Evolutionary conservation across 73 alveolate genomes (phyloP), one percentile per base, ranked within the genome.

Genomic region (Paramecium primaurelia): DNA sequence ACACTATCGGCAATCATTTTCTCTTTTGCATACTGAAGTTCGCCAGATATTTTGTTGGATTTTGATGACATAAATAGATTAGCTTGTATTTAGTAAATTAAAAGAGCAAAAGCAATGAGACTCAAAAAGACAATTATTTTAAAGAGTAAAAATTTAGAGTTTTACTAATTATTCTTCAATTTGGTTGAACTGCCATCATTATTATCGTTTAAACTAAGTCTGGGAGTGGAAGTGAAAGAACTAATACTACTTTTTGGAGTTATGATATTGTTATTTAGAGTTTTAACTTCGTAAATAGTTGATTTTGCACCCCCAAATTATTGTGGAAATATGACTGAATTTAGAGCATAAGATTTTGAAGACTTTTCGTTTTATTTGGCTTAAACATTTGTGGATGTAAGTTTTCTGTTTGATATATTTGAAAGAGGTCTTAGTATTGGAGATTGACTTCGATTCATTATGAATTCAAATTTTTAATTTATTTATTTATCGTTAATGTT

Each of bases 401-500:
- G 47, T 34, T 22, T 64, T 32, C 49, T 28, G 28, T 64, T 64
- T 10, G 84, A 64, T 12, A 64, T 64, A 64, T 64, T 64, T 28
- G 84, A 64, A 28, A 64, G 47, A 14, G 84, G 84, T 25, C 84
- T 20, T 3, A 54, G 69, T n/a, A 54, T 25, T n/a, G 84, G 84
- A 25, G 84, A 64, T 28, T 32, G 32, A 64, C 84, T 64, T 64
- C 49, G 84, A 34, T 64, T 64, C 84, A 64, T 64, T 14, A 54
- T 10, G 47, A 64, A 28, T 64, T 64, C 84, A 64, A 64, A 64
- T 64, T 64, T 64, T 32, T 64, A 64, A 54, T 54, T 64, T 11
- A 64, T 64, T 64, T 64, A 64, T 28, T 64, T 32, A 64, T 64
- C 84, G 84, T 64, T 64, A 64, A 64, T 64, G 51, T 64, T 64